Evolutionary conservation across 2,329 filamentous ascomycete genomes (phyloP).

Genomic region (Ceratocystis eucalypticola): DNA sequence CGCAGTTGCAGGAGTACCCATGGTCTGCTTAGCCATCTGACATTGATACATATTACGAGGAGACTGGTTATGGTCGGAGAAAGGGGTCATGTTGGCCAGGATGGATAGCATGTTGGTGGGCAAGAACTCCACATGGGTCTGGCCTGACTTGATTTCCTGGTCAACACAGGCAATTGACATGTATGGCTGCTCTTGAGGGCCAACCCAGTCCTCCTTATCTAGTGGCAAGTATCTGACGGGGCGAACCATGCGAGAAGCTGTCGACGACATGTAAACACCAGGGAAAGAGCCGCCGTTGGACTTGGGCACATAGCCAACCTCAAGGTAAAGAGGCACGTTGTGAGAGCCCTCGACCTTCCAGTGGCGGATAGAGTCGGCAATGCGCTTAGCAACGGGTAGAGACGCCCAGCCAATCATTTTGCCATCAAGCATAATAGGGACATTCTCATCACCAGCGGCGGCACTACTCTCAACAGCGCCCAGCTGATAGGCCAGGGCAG

Average conservation of each 20-base stretch:
- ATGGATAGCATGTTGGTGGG: slow-evolving; percentile 97
- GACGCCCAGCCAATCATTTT: slow-evolving; percentile 81
- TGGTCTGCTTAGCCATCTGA: slow-evolving; percentile 98
- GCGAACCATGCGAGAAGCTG: slow-evolving; percentile 72
- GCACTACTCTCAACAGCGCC: slow-evolving; percentile 66
- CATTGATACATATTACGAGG: slow-evolving; percentile 99
- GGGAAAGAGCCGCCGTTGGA: slow-evolving; percentile 91
- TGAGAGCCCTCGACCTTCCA: slow-evolving; percentile 90
- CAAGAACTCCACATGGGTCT: slow-evolving; percentile 85
- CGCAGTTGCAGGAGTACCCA: slow-evolving; percentile 88
- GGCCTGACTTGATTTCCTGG: slow-evolving; percentile 73
- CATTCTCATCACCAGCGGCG: slow-evolving; percentile 66
- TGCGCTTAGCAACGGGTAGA: slow-evolving; percentile 64
- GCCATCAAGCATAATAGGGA: slow-evolving; percentile 82
- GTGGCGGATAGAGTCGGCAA: slow-evolving; percentile 76
- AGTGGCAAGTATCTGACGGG: slow-evolving; percentile 86
- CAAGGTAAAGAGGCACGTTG: slow-evolving; percentile 66
- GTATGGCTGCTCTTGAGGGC: slow-evolving; percentile 90
- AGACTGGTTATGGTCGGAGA: slow-evolving; percentile 97
- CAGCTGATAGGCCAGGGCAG: slow-evolving; percentile 60
- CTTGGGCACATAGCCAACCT: slow-evolving; percentile 81
- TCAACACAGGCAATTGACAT: slow-evolving; percentile 95
- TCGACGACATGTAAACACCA: slow-evolving; percentile 84
- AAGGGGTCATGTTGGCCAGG: slow-evolving; percentile 95
- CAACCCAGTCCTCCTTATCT: slow-evolving; percentile 74